Conservation (phyloP, 352 stramenopile species). For the Globisporangium spinosum region DNA sequence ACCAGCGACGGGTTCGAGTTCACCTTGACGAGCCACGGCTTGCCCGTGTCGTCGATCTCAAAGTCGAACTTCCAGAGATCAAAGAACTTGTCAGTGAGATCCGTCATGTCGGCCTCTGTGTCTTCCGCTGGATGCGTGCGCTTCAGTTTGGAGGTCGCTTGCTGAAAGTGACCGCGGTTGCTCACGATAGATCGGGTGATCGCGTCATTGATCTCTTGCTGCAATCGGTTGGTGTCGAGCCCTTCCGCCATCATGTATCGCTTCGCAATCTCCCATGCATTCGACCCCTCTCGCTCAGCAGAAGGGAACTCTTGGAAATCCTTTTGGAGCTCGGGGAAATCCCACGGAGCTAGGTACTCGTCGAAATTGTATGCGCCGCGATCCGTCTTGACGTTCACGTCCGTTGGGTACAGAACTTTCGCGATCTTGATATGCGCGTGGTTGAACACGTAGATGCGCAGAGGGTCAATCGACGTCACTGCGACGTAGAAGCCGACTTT, state of each 20-base stretch:
- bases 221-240: slow-evolving; percentile 56
- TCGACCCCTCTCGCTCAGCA: slow-evolving; percentile 41
- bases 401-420: slow-evolving; percentile 54
- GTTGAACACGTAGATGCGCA: slow-evolving; percentile 82
- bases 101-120: slow-evolving; percentile 26
- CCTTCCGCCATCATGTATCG: slow-evolving; percentile 51
- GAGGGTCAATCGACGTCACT: slow-evolving; percentile 77
- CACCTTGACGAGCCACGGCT: slow-evolving; percentile 93
- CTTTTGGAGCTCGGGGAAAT: slow-evolving; percentile 57
- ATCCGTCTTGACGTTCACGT: slow-evolving; percentile 37
- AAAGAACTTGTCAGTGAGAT: slow-evolving; percentile 84
- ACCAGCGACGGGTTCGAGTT: slow-evolving; percentile 63
- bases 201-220: slow-evolving; percentile 62
- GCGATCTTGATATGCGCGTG: slow-evolving; percentile 73
- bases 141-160: slow-evolving; percentile 42
- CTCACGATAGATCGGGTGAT: slow-evolving; percentile 62
- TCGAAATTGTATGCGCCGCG: slow-evolving; percentile 59
- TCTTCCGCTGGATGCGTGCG: slow-evolving; percentile 17
- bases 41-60: slow-evolving; percentile 91
- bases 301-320: slow-evolving; percentile 69
- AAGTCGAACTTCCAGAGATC: slow-evolving; percentile 96
- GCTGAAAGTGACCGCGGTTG: slow-evolving; percentile 50
- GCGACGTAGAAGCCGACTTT: slow-evolving; percentile 85
- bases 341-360: slow-evolving; percentile 66
- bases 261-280: slow-evolving; percentile 67